Base-by-base conservation (phyloP, 176 grass and related monocot species). In the Oryza rufipogon region DNA sequence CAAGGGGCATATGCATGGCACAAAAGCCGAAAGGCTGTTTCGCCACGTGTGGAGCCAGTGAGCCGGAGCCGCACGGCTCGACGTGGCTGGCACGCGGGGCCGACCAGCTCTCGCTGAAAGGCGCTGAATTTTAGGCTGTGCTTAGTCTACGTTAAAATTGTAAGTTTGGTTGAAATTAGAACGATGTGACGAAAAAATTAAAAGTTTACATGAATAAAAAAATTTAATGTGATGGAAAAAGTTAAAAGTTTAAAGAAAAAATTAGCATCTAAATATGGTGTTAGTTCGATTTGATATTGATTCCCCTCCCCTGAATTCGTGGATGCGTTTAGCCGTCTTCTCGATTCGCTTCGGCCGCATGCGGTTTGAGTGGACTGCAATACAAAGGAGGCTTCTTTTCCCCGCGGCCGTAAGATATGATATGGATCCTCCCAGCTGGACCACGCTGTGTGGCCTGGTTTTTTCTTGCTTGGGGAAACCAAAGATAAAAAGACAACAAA, bases 341-440 rank as follows among this genome's bases (percentile, higher is more conserved):
- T 58, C 19, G 54, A 20, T n/a, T 58, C 17, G 54, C 6, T n/a
- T n/a, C 54, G 54, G 54, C 54, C 54, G 54, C 54, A 8, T 7
- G 19, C 51, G 6, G 65, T 36, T 36, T 15, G 48, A 78, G 83
- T 71, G 74, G 51, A 54, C 51, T 19, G 51, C 51, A 54, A 7
- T 4, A 54, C 4, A 54, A 86, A 86, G 45, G 81, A 68, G 73
- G 65, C 22, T 78, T 63, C 83, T 78, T 63, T 70, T 78, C 51
- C 22, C 74, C 52, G 17, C 52, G 16, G 3, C 14, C 4, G 26
- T 26, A 26, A 26, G 26, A 26, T 26, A 26, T 26, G 26, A 26
- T 26, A 26, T 26, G 26, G 74, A 85, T 85, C 65, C 33, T 77
- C 64, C 32, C 51, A 54, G 51, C 16, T 63, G 66, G 11, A 46